phyloP scores from a whole-genome alignment of 1,284 basidiomycete species.

The Cryptococcus wingfieldii region DNA sequence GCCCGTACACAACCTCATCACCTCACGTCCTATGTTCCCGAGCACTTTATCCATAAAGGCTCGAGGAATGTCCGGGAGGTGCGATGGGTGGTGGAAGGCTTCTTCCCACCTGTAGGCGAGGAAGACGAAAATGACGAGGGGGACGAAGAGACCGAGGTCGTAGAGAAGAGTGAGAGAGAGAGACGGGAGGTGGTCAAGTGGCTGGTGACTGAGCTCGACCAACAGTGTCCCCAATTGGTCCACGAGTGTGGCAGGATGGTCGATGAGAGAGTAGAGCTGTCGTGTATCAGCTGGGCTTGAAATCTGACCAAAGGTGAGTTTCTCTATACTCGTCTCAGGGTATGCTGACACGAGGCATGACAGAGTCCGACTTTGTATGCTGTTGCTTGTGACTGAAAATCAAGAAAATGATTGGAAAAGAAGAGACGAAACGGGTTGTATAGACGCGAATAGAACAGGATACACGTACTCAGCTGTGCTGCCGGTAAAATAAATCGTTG shows the following conservation, averaged over 20 bases:
- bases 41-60: neutral
- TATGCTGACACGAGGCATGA: neutral
- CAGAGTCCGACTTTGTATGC: neutral
- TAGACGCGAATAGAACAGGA: neutral
- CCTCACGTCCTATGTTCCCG: neutral
- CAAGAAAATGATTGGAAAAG: neutral
- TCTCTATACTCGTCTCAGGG: neutral
- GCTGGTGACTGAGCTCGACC: slow-evolving; percentile 8
- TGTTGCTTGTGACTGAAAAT: neutral
- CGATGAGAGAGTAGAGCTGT: slow-evolving; percentile 6
- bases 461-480: neutral
- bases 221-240: slow-evolving; percentile 3
- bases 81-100: neutral
- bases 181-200: slow-evolving; percentile 4
- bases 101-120: slow-evolving; percentile 1
- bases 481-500: too few relatives aligned
- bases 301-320: neutral
- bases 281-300: slow-evolving; percentile 10
- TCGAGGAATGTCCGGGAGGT: neutral
- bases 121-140: neutral
- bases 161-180: slow-evolving; percentile 4
- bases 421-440: neutral
- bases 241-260: slow-evolving; percentile 6
- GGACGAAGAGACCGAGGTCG: neutral
- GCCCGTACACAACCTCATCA: neutral